Evolutionary conservation across 176 grass and related monocot species (phyloP).

Genomic region (Pontederia crassipes): DNA sequence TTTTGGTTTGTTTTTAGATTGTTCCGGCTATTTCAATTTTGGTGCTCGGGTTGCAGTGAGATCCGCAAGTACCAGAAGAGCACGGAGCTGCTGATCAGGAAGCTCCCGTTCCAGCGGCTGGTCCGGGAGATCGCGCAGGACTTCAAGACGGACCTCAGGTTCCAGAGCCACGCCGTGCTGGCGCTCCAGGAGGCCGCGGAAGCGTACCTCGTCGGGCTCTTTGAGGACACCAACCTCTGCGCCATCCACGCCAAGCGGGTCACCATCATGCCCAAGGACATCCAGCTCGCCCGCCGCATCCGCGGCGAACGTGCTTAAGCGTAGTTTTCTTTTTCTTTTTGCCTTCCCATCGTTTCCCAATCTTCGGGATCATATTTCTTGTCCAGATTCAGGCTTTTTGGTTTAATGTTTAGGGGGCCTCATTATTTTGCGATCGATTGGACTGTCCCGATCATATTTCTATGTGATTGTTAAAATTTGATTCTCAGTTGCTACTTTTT

Average conservation of each 20-base stretch:
- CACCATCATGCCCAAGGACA: slow-evolving; percentile 16
- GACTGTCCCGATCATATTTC: no score
- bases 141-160: slow-evolving; percentile 1
- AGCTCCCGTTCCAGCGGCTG: slow-evolving; percentile 58
- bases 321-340: no score
- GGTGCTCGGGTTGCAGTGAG: slow-evolving; percentile 21
- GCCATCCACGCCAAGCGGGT: slow-evolving; percentile 18
- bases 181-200: background rate
- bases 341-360: no score
- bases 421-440: no score
- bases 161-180: background rate
- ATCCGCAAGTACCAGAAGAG: slow-evolving; percentile 73
- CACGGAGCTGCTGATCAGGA: slow-evolving; percentile 61
- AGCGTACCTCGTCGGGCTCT: slow-evolving; percentile 14
- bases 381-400: no score
- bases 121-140: background rate
- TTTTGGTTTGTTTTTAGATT: no score
- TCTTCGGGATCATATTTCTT: no score
- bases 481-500: no score
- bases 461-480: no score
- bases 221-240: slow-evolving; percentile 17
- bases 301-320: background rate
- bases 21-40: no score
- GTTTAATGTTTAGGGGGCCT: no score
- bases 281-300: slow-evolving; percentile 14